Conservation (phyloP, 768 basidiomycete genomes). For the Cystofilobasidium capitatum region DNA sequence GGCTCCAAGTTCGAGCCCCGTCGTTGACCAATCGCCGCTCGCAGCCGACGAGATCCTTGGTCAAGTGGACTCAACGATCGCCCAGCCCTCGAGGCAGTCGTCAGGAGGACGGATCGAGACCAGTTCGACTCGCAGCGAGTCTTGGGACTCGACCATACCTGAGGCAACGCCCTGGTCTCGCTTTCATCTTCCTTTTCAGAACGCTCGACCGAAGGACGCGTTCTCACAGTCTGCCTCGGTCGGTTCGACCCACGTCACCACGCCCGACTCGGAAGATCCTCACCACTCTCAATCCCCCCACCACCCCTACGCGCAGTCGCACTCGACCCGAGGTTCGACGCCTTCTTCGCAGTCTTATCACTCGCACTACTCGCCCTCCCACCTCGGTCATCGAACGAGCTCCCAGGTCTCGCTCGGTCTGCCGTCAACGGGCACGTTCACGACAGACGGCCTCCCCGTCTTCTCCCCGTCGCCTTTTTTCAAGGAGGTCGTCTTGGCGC, state of each 20-base stretch:
- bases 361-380: neutral
- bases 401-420: neutral
- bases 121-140: neutral
- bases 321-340: neutral
- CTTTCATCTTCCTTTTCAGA: neutral
- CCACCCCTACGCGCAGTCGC: neutral
- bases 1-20: neutral
- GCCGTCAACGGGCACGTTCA: neutral
- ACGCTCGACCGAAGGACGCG: neutral
- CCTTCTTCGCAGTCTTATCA: neutral
- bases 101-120: neutral
- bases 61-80: no score
- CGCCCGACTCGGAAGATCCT: conserved; percentile 13
- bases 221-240: neutral
- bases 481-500: neutral
- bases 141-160: neutral
- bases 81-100: neutral
- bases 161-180: neutral
- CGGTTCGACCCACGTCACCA: conserved; percentile 3
- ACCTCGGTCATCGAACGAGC: neutral
- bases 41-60: no score
- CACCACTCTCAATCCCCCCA: neutral
- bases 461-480: neutral
- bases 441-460: neutral
- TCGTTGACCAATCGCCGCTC: no score